A percentile compares a stretch with the other conserved stretches of the same genome.
phyloP scores from a whole-genome alignment of 2,329 filamentous ascomycete genomes.

The Fusarium cyanostomum region DNA sequence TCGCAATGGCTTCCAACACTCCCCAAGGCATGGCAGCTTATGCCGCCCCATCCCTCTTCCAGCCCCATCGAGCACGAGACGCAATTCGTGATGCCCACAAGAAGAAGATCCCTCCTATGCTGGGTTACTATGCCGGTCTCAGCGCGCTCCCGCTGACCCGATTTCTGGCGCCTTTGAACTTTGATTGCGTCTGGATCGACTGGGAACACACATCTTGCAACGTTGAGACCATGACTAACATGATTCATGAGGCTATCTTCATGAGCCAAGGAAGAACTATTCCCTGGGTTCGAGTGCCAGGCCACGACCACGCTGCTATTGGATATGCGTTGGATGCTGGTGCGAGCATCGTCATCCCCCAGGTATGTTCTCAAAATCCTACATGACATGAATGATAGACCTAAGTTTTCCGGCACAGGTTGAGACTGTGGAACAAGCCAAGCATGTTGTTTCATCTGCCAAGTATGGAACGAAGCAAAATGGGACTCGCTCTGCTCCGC shows the following conservation, averaged over 20 bases:
- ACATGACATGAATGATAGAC: neutral
- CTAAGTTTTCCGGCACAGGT: slow-evolving; percentile 39
- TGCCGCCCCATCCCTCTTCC: slow-evolving; percentile 55
- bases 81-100: slow-evolving; percentile 58
- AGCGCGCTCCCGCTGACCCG: slow-evolving; percentile 52
- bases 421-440: slow-evolving; percentile 57
- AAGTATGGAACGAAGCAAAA: slow-evolving; percentile 54
- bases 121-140: slow-evolving; percentile 55
- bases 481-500: slow-evolving; percentile 57
- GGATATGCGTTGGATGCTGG: slow-evolving; percentile 59
- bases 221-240: slow-evolving; percentile 60
- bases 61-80: slow-evolving; percentile 56
- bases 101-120: slow-evolving; percentile 55
- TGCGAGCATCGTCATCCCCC: slow-evolving; percentile 58
- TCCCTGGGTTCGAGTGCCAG: slow-evolving; percentile 56
- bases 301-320: slow-evolving; percentile 58
- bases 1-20: slow-evolving; percentile 10
- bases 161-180: slow-evolving; percentile 54
- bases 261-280: slow-evolving; percentile 57
- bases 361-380: slow-evolving; percentile 31
- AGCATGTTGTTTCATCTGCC: slow-evolving; percentile 53
- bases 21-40: slow-evolving; percentile 53
- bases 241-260: slow-evolving; percentile 58
- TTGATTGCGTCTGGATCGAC: slow-evolving; percentile 57
- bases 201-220: slow-evolving; percentile 59